These are phyloP conservation scores for Mucor circinelloides DNA, from an alignment of 371 early-diverging fungal species.

Conservation along the genomic window DNA sequence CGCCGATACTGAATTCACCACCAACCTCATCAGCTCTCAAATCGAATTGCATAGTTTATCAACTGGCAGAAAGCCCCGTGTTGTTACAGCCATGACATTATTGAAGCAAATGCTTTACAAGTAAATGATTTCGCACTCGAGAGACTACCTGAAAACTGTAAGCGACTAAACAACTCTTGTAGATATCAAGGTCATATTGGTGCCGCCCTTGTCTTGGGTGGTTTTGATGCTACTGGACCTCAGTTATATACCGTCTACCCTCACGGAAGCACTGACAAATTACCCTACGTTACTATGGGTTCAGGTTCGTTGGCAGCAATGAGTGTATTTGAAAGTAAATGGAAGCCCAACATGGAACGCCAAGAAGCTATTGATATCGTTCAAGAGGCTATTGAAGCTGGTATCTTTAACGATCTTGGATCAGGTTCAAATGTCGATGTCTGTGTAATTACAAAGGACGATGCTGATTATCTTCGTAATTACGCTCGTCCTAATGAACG, in stretches of 20 bases:
- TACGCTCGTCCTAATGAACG: slow-evolving; percentile 90
- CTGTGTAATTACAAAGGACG: slow-evolving; percentile 84
- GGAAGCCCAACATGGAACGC: slow-evolving; percentile 86
- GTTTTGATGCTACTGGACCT: slow-evolving; percentile 92
- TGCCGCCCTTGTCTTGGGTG: slow-evolving; percentile 98
- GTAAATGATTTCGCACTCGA: slow-evolving; percentile 52
- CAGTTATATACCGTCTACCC: slow-evolving; percentile 95
- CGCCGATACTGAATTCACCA: slow-evolving; percentile 98
- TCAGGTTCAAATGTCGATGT: slow-evolving; percentile 99
- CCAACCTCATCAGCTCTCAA: slow-evolving; percentile 90
- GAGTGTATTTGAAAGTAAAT: slow-evolving; percentile 94
- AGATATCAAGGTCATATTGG: slow-evolving; percentile 98
- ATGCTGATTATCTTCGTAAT: slow-evolving; percentile 85
- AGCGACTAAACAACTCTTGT: background rate
- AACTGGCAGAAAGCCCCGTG: slow-evolving; percentile 89
- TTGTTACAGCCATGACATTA: slow-evolving; percentile 95
- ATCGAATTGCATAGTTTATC: slow-evolving; percentile 91
- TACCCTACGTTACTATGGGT: slow-evolving; percentile 98
- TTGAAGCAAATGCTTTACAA: slow-evolving; percentile 95
- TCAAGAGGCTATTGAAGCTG: slow-evolving; percentile 95
- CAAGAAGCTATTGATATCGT: slow-evolving; percentile 96
- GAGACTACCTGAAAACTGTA: too few relatives aligned
- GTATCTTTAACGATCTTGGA: slow-evolving; percentile 99
- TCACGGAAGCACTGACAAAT: slow-evolving; percentile 96
- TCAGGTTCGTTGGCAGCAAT: slow-evolving; percentile 98